Conservation (phyloP, 2,329 filamentous ascomycete species). For the Colletotrichum scovillei region DNA sequence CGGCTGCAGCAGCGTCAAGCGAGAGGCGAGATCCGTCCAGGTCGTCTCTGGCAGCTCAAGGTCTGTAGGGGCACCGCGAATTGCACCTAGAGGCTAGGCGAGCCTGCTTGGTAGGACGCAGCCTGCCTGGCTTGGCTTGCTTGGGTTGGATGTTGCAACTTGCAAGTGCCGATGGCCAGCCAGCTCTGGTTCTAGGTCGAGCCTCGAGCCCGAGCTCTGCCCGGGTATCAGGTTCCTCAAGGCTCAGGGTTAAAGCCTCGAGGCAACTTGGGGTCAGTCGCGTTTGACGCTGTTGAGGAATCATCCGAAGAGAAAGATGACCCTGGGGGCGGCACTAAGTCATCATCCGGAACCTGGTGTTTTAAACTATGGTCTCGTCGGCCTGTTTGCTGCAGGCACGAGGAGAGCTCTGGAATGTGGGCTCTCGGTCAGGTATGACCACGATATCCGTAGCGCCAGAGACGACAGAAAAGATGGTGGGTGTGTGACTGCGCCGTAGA, state of each 20-base stretch:
- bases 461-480: neutral
- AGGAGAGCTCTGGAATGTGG: conserved; percentile 29
- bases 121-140: neutral
- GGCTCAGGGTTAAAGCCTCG: conserved; percentile 5
- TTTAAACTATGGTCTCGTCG: conserved; percentile 29
- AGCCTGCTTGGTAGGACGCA: neutral
- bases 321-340: neutral
- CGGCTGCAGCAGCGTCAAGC: conserved; percentile 34
- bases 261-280: neutral
- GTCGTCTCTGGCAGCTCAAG: neutral
- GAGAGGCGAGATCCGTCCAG: conserved; percentile 15
- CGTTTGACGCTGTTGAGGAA: neutral
- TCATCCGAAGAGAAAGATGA: neutral
- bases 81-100: neutral
- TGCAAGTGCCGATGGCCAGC: conserved; percentile 7
- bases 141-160: neutral
- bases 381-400: conserved; percentile 27
- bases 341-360: conserved; percentile 31
- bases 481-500: neutral
- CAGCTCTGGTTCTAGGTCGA: neutral
- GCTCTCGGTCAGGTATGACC: conserved; percentile 8
- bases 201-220: neutral
- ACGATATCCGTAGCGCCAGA: neutral
- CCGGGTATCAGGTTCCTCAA: neutral
- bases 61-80: neutral